Percentiles rank a stretch among this genome's conserved stretches.
Evolutionary conservation across 208 protist species (phyloP).

Genomic region (Leishmania martiniquensis): DNA sequence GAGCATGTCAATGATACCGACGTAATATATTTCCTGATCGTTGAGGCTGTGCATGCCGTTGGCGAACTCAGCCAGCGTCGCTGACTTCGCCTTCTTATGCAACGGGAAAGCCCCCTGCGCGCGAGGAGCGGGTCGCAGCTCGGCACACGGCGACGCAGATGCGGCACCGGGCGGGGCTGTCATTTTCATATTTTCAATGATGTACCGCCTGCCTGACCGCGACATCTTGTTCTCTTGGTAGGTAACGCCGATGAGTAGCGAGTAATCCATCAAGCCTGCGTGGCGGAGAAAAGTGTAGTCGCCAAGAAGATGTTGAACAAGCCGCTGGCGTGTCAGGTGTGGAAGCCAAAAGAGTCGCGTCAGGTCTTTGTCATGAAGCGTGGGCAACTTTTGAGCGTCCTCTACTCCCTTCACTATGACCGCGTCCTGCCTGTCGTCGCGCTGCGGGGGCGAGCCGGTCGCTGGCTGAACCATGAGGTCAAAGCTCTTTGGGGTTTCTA

Average conservation of each 20-base stretch:
- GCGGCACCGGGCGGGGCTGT: constrained; percentile 3
- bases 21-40: constrained; percentile 85
- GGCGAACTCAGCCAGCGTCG: constrained; percentile 37
- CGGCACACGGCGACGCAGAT: constrained; percentile 6
- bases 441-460: not conserved
- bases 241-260: constrained; percentile 80
- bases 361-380: constrained; percentile 85
- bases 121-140: constrained; percentile 18
- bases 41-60: constrained; percentile 64
- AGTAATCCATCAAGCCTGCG: constrained; percentile 86
- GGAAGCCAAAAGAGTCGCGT: constrained; percentile 83
- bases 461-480: constrained; percentile 10
- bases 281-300: constrained; percentile 70
- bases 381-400: constrained; percentile 49
- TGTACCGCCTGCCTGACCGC: constrained; percentile 38
- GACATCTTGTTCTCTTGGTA: constrained; percentile 69
- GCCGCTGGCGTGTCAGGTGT: constrained; percentile 30
- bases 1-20: constrained; percentile 90
- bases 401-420: constrained; percentile 36
- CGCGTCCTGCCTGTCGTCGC: not conserved
- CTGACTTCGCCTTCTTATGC: not conserved
- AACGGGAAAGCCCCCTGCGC: not conserved
- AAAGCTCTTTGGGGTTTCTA: constrained; percentile 23
- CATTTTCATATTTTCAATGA: constrained; percentile 55
- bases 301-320: constrained; percentile 55